Evolutionary conservation across 2,329 filamentous ascomycete species (phyloP), one percentile per base, ranked within the genome.

Genomic region (Helotiales sp.): DNA sequence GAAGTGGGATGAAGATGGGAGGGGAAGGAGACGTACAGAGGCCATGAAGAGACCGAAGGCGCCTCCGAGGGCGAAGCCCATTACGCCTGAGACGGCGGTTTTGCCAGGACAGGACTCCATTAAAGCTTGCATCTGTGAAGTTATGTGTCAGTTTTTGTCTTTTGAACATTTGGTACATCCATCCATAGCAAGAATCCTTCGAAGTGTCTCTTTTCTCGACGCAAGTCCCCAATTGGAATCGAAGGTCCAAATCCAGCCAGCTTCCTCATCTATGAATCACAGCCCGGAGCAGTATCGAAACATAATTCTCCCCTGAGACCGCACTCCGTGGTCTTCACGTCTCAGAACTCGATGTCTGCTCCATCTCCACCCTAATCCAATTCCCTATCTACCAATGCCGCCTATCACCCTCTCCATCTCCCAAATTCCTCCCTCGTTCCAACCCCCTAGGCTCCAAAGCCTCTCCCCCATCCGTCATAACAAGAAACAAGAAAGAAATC

Each of bases 31-130:
- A 84, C 91, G 71, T 89, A 97, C 93, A 76, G 92, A 96, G 67
- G 94, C 93, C 95, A 98, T 99, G 84, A 99, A 99, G 75, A 98
- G 86, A 73, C 96, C 96, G 74, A 99, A 99, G 50, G 96, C 84
- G 75, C 93, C 96, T 70, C 96, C 96, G 72, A 99, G 90, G 43
- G 90, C 96, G 76, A 97, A 97, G 17, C 96, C 96, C 88, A 96
- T 96, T 26, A 91, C 92, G 65, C 95, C 96, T 0, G 94, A 92
- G 81, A 99, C 91, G 73, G 88, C 90, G 20, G 93, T 92, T 80
- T 99, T 99, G 66, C 90, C 90, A 26, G 91, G 88, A 78, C 96
- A 99, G 37, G 93, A 96, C 80, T 98, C 94, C 93, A 97, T 97
- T 1, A 77, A 57, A 32, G 60, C 70, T 75, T 77, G 75, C 75